Evolutionary conservation across 768 basidiomycete species (phyloP).

Genomic region (Rhizopogon sp.): DNA sequence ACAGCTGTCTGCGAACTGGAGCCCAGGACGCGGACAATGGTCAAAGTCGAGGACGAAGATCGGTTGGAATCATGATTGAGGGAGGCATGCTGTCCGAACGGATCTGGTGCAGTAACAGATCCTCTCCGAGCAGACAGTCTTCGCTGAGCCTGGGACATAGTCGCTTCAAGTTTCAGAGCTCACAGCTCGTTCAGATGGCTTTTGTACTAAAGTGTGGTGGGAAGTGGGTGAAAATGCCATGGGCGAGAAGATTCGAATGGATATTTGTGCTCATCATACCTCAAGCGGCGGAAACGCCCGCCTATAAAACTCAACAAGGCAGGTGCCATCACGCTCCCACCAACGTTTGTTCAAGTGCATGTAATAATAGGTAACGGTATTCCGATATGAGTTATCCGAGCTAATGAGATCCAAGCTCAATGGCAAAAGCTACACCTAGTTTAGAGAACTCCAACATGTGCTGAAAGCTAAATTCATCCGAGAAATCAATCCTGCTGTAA

Average conservation of each 20-base stretch:
- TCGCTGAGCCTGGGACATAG: conserved; percentile 16
- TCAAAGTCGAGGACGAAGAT: conserved; percentile 58
- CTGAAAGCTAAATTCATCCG: conserved; percentile 82
- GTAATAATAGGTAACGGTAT: too few relatives aligned
- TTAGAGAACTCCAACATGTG: conserved; percentile 92
- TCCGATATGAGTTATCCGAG: neutral
- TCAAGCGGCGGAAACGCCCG: too few relatives aligned
- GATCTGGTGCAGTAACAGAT: conserved; percentile 65
- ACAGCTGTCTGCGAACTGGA: conserved; percentile 16
- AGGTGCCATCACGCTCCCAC: too few relatives aligned
- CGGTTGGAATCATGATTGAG: conserved; percentile 50
- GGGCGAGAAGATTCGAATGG: too few relatives aligned
- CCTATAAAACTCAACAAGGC: too few relatives aligned
- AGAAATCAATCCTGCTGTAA: conserved; percentile 74
- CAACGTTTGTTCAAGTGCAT: too few relatives aligned
- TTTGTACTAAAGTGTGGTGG: neutral
- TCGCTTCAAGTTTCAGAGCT: neutral
- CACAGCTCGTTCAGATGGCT: neutral
- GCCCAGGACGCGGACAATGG: conserved; percentile 65
- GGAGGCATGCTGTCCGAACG: conserved; percentile 51
- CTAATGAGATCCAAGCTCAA: conserved; percentile 51
- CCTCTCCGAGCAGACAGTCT: conserved; percentile 57
- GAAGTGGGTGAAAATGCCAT: too few relatives aligned
- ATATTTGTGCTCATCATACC: too few relatives aligned
- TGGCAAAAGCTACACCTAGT: conserved; percentile 71